Percentiles rank a stretch among this genome's conserved stretches.
These are phyloP conservation scores for Melocanna baccifera DNA, from an alignment of 176 grass and related monocot species.

Conservation along the genomic window DNA sequence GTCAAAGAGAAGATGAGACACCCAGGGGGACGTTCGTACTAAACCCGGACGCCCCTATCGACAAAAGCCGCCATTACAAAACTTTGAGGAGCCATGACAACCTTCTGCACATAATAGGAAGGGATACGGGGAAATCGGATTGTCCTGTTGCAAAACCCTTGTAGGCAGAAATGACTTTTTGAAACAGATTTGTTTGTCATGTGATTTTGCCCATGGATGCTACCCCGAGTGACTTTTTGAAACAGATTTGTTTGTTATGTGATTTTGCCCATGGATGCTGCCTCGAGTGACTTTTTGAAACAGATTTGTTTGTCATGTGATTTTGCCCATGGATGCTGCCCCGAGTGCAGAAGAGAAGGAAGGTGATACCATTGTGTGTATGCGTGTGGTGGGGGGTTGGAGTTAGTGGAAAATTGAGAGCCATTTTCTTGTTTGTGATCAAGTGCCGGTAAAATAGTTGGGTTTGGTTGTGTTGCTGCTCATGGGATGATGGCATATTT, in stretches of 20 bases:
- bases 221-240: background rate
- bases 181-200: background rate
- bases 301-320: background rate
- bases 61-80: too few species aligned
- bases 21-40: too few species aligned
- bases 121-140: too few species aligned
- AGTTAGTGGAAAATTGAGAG: background rate
- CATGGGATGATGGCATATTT: conserved; percentile 4
- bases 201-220: conserved; percentile 9
- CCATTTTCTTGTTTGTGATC: conserved; percentile 5
- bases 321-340: conserved; percentile 12
- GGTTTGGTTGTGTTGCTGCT: background rate
- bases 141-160: too few species aligned
- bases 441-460: background rate
- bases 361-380: conserved; percentile 12
- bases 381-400: background rate
- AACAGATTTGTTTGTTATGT: background rate
- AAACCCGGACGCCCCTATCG: too few species aligned
- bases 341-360: background rate
- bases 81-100: too few species aligned
- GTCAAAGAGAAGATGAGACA: too few species aligned
- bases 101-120: too few species aligned
- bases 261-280: conserved; percentile 11
- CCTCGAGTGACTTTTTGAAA: background rate
- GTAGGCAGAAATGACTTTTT: background rate